phyloP scores from a whole-genome alignment of 148 eudicot genomes.

The Persicaria tinctoria region DNA sequence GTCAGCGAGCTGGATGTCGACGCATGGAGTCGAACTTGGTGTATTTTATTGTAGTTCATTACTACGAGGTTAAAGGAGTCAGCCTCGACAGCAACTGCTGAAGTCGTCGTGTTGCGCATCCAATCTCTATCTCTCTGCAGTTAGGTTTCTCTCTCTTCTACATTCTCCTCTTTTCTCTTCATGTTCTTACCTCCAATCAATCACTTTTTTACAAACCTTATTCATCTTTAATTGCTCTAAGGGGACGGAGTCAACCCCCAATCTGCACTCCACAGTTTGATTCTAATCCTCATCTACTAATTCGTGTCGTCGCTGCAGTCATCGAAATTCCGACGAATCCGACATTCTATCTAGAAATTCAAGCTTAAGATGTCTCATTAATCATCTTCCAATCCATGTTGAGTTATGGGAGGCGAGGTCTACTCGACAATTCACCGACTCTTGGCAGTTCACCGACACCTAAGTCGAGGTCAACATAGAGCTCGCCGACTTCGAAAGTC shows the following conservation, averaged over 20 bases:
- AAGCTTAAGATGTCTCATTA: too few relatives aligned
- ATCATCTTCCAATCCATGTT: too few relatives aligned
- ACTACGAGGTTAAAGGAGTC: too few relatives aligned
- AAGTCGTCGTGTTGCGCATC: background rate
- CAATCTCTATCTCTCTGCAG: background rate
- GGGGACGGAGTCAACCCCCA: conserved; percentile 7
- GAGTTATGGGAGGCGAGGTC: too few relatives aligned
- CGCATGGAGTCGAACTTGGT: too few relatives aligned
- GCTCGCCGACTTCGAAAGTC: too few relatives aligned
- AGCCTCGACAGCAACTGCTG: too few relatives aligned
- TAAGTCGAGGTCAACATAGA: too few relatives aligned
- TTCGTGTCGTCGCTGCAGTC: background rate
- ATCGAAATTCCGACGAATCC: background rate
- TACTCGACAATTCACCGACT: too few relatives aligned
- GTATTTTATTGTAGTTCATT: too few relatives aligned
- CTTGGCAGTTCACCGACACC: too few relatives aligned
- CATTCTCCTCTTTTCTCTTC: background rate
- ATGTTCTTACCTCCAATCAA: background rate
- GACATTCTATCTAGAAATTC: background rate
- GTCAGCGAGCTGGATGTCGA: too few relatives aligned
- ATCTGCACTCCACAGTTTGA: background rate
- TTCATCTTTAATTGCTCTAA: background rate
- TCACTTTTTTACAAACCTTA: background rate
- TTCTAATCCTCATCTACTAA: background rate
- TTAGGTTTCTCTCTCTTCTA: background rate